A percentile compares a stretch with the other conserved stretches of the same genome.
Evolutionary conservation across 83 land plant genomes (phyloP).

Genomic region (Picea abies): DNA sequence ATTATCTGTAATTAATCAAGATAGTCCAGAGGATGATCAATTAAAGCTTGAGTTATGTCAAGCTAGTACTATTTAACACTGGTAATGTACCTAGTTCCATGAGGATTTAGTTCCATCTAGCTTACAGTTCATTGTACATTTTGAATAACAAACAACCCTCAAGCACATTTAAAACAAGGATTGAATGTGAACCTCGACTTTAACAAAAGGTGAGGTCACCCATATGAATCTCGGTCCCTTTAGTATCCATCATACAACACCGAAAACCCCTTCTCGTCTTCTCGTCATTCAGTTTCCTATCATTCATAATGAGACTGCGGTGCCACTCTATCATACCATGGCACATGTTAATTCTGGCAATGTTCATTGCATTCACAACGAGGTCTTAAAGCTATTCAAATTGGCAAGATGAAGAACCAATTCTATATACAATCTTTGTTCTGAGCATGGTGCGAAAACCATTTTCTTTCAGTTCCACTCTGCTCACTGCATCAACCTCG

Average conservation of each 20-base stretch:
- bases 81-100: no score
- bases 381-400: slow-evolving; percentile 90
- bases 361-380: slow-evolving; percentile 93
- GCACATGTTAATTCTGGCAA: slow-evolving; percentile 34
- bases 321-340: slow-evolving; percentile 95
- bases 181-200: slow-evolving; percentile 67
- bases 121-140: no score
- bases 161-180: no score
- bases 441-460: slow-evolving; percentile 87
- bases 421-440: slow-evolving; percentile 93
- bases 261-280: slow-evolving; percentile 83
- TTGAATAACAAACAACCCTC: no score
- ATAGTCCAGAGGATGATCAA: no score
- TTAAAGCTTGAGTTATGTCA: no score
- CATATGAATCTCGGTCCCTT: slow-evolving; percentile 98
- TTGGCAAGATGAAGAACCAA: slow-evolving; percentile 79
- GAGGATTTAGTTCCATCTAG: no score
- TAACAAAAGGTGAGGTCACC: slow-evolving; percentile 87
- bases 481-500: slow-evolving; percentile 88
- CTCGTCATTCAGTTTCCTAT: slow-evolving; percentile 61
- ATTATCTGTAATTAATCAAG: no score
- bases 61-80: no score
- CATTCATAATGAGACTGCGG: slow-evolving; percentile 63
- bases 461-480: slow-evolving; percentile 91
- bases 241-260: slow-evolving; percentile 99